Evolutionary conservation across 73 alveolate species (phyloP).

Genomic region (Durusdinium trenchii): DNA sequence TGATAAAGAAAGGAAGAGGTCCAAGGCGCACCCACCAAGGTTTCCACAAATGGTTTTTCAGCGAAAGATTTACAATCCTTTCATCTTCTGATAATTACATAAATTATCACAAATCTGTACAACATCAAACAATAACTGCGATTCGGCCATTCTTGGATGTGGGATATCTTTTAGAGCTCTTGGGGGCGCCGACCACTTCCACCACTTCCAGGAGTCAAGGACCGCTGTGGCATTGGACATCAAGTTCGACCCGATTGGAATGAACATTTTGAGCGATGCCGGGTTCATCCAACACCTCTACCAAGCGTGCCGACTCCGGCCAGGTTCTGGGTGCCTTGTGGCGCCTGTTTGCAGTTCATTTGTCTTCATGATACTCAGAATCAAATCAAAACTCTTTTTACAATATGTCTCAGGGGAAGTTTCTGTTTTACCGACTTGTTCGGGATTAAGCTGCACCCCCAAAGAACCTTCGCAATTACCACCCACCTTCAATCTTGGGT

Average conservation of each 20-base stretch:
- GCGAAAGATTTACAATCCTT: no score
- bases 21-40: no score
- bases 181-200: no score
- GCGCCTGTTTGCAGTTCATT: background rate
- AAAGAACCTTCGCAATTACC: background rate
- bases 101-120: no score
- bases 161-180: no score
- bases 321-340: background rate
- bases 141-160: no score
- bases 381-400: no score
- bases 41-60: no score
- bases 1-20: no score
- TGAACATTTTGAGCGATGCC: background rate
- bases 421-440: background rate
- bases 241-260: background rate
- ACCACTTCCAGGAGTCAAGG: background rate
- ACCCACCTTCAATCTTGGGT: background rate
- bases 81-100: no score
- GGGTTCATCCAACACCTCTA: background rate
- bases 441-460: background rate
- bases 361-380: background rate
- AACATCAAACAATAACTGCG: no score
- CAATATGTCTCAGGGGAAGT: background rate
- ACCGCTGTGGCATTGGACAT: background rate
- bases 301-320: background rate